Evolutionary conservation across 2,329 filamentous ascomycete species (phyloP).

Genomic region (Dothideomycetes sp.): DNA sequence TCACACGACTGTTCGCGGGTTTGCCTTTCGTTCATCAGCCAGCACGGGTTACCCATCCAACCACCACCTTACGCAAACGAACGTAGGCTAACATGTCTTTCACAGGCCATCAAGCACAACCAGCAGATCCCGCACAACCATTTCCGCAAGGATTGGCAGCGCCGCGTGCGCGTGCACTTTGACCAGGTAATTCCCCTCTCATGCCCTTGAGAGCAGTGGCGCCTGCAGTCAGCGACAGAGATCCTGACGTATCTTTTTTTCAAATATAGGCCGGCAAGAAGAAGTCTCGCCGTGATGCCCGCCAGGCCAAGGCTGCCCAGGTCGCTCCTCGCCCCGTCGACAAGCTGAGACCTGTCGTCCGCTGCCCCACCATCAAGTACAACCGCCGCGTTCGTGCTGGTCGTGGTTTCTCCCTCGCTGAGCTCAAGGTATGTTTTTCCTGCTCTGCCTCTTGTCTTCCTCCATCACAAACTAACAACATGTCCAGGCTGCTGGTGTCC

Average conservation of each 20-base stretch:
- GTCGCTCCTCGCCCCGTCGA: slow-evolving; percentile 95
- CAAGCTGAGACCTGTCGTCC: slow-evolving; percentile 89
- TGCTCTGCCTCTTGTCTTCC: not conserved
- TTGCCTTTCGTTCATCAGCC: too few species aligned
- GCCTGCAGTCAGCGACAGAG: slow-evolving; percentile 31
- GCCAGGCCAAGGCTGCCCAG: slow-evolving; percentile 87
- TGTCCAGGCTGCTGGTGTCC: slow-evolving; percentile 78
- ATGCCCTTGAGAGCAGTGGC: slow-evolving; percentile 39
- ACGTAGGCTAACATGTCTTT: slow-evolving; percentile 1
- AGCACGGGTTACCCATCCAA: not conserved
- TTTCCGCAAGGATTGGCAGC: slow-evolving; percentile 99
- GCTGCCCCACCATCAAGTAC: slow-evolving; percentile 95
- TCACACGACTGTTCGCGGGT: too few species aligned
- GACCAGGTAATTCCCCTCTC: slow-evolving; percentile 78
- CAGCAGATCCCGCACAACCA: slow-evolving; percentile 97
- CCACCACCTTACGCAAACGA: not conserved
- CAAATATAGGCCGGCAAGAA: slow-evolving; percentile 89
- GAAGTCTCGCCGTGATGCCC: slow-evolving; percentile 80
- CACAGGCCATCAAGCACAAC: slow-evolving; percentile 95
- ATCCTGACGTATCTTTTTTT: slow-evolving; percentile 22
- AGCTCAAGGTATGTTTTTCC: slow-evolving; percentile 75
- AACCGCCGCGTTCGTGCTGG: slow-evolving; percentile 95
- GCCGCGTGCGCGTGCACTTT: slow-evolving; percentile 97
- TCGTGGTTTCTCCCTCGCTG: slow-evolving; percentile 92
- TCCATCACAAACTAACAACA: slow-evolving; percentile 5